Percentiles rank a stretch among this genome's conserved stretches.
phyloP scores from a whole-genome alignment of 257 asterid species.

The Ballota nigra region DNA sequence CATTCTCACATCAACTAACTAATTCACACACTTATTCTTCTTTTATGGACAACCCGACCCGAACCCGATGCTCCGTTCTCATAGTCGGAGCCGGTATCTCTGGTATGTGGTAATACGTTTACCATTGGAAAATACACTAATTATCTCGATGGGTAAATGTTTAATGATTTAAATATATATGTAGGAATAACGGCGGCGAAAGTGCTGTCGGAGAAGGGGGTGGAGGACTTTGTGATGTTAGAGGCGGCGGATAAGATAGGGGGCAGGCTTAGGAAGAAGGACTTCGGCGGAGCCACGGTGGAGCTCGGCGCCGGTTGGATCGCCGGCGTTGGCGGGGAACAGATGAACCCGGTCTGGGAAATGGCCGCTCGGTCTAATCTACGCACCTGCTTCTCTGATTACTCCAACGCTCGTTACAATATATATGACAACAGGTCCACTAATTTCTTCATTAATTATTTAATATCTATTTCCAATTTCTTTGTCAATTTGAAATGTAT shows the following conservation, averaged over 20 bases:
- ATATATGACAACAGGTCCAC: no score
- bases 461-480: no score
- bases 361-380: slow-evolving; percentile 59
- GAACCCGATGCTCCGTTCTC: slow-evolving; percentile 23
- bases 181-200: slow-evolving; percentile 83
- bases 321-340: slow-evolving; percentile 88
- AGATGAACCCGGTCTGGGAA: slow-evolving; percentile 81
- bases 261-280: slow-evolving; percentile 73
- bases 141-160: no score
- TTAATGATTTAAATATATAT: no score
- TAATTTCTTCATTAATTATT: no score
- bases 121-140: no score
- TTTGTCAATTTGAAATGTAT: no score
- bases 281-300: slow-evolving; percentile 74
- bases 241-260: slow-evolving; percentile 85
- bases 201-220: slow-evolving; percentile 72
- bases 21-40: no score
- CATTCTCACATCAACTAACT: neutral
- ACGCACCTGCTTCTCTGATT: slow-evolving; percentile 66
- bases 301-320: slow-evolving; percentile 99
- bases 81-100: slow-evolving; percentile 30
- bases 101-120: neutral
- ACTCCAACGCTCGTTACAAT: no score
- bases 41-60: slow-evolving; percentile 21
- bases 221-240: slow-evolving; percentile 63